A percentile compares a stretch with the other conserved stretches of the same genome.
Evolutionary conservation across 768 basidiomycete species (phyloP).

Genomic region (Hypsizygus marmoreus): DNA sequence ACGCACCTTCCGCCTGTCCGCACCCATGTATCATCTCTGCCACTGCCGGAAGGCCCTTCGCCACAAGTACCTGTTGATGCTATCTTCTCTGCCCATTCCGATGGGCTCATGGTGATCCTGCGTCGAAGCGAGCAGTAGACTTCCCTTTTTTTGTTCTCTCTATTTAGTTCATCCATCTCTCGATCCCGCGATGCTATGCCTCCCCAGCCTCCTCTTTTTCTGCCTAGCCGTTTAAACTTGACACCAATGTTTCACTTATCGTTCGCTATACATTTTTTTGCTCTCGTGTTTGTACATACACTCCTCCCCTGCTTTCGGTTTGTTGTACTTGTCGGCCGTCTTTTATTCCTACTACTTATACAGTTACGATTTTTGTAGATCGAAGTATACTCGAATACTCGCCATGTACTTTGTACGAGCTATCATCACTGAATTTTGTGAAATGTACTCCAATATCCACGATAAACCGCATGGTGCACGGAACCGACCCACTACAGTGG

Average conservation of each 20-base stretch:
- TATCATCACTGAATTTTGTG: not conserved
- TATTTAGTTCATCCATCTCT: too few relatives aligned
- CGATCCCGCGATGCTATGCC: not conserved
- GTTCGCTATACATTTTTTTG: not conserved
- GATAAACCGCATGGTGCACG: too few relatives aligned
- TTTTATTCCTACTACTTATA: not conserved
- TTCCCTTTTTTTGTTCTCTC: too few relatives aligned
- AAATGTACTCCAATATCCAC: too few relatives aligned
- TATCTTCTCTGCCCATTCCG: conserved; percentile 85
- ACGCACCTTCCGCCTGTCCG: conserved; percentile 14
- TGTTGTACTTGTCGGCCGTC: not conserved
- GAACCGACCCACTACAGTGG: too few relatives aligned
- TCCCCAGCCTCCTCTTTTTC: not conserved
- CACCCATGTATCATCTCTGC: conserved; percentile 10
- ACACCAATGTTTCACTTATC: not conserved
- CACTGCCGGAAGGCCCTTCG: conserved; percentile 23
- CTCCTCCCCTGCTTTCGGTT: not conserved
- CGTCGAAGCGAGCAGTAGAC: conserved; percentile 37
- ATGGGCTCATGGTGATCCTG: conserved; percentile 80
- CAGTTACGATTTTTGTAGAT: too few relatives aligned
- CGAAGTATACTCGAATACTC: too few relatives aligned
- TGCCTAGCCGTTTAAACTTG: conserved; percentile 2
- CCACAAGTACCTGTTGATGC: conserved; percentile 67
- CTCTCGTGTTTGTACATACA: not conserved
- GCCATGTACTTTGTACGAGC: not conserved